phyloP scores from a whole-genome alignment of 257 asterid species.

The Capsicum chinense region DNA sequence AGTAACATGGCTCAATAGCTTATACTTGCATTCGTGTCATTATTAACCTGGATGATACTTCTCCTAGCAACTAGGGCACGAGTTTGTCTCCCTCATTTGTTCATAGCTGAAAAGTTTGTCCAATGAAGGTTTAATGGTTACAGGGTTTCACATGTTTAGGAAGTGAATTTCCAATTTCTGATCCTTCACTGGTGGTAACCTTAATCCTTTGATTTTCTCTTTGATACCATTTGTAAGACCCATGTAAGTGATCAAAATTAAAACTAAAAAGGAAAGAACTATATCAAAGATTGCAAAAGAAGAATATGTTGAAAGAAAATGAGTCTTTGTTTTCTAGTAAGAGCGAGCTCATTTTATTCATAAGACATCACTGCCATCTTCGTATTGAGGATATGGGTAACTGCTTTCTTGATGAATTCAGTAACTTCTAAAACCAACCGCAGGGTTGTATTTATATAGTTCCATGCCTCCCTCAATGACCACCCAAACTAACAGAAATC shows the following conservation, averaged over 20 bases:
- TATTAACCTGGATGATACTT: not conserved
- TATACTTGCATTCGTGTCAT: not conserved
- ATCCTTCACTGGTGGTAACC: not conserved
- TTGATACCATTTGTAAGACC: not conserved
- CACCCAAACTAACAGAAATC: not conserved
- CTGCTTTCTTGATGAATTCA: not conserved
- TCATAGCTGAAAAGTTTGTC: slow-evolving; percentile 20
- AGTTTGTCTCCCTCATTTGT: slow-evolving; percentile 7
- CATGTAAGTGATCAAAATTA: not conserved
- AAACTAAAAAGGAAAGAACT: not conserved
- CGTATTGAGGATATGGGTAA: not conserved
- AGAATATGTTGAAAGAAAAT: not conserved
- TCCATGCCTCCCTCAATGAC: not conserved
- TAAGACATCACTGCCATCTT: not conserved
- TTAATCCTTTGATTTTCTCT: not conserved
- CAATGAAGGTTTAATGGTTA: slow-evolving; percentile 16
- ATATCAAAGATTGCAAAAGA: not conserved
- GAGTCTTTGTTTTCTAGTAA: not conserved
- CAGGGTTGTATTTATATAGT: not conserved
- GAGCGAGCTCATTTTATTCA: not conserved
- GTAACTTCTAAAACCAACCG: not conserved
- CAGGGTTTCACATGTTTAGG: slow-evolving; percentile 10
- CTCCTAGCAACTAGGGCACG: not conserved
- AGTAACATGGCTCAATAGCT: slow-evolving; percentile 19
- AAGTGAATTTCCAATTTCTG: not conserved